Conservation (phyloP, 2,329 filamentous ascomycete species). For the Aspergillus phoenicis region DNA sequence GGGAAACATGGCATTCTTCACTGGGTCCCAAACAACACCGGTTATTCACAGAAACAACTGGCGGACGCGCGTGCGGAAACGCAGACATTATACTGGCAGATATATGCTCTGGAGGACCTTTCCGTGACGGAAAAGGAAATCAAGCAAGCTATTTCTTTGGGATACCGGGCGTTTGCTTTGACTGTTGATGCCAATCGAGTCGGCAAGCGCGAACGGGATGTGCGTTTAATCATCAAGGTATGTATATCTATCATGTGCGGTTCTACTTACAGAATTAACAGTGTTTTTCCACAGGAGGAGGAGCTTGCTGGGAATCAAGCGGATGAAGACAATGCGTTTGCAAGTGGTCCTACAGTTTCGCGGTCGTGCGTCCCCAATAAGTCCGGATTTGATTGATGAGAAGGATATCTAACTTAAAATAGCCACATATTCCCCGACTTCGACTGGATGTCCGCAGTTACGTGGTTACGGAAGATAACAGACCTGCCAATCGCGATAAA, state of each 20-base stretch:
- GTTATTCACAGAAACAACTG: not conserved
- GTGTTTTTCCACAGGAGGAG: not conserved
- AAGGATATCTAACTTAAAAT: no score
- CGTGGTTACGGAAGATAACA: slow-evolving; percentile 8
- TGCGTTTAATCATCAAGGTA: no score
- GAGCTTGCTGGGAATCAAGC: not conserved
- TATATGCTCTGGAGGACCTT: slow-evolving; percentile 2
- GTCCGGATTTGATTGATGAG: no score
- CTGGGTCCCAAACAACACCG: slow-evolving; percentile 9
- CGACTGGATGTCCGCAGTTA: not conserved
- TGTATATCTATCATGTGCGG: no score
- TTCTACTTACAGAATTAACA: no score
- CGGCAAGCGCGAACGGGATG: slow-evolving; percentile 1
- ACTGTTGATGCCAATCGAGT: slow-evolving; percentile 11
- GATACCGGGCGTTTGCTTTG: slow-evolving; percentile 10
- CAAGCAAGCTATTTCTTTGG: not conserved
- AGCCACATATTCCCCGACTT: not conserved
- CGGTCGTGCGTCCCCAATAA: not conserved
- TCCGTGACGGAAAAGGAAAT: slow-evolving; percentile 2
- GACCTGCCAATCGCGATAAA: slow-evolving; percentile 13
- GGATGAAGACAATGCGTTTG: slow-evolving; percentile 4
- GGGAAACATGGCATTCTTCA: slow-evolving; percentile 3
- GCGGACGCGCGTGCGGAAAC: not conserved
- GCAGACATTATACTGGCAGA: slow-evolving; percentile 10
- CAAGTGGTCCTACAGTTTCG: not conserved